These are phyloP conservation scores for Micractinium conductrix DNA, from an alignment of 139 green algal genomes.

Conservation along the genomic window DNA sequence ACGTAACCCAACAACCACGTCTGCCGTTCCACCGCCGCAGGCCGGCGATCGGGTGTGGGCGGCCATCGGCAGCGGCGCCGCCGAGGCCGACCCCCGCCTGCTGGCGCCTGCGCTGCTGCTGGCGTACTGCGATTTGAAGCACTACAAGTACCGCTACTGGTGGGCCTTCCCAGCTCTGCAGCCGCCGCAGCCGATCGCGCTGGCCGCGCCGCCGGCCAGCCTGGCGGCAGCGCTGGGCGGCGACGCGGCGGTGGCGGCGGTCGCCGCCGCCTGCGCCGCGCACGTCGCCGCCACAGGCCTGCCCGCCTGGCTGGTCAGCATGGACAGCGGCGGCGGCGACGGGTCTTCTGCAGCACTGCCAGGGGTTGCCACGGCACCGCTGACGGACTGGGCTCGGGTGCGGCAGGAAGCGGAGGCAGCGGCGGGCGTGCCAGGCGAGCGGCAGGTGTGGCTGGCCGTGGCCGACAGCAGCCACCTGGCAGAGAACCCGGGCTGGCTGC, in stretches of 20 bases:
- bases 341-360: neutral
- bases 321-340: neutral
- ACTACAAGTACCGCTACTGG: constrained; percentile 88
- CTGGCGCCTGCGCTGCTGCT: constrained; percentile 75
- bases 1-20: no score
- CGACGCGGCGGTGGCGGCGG: neutral
- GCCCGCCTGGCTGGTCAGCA: constrained; percentile 5
- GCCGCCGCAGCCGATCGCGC: constrained; percentile 61
- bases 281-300: neutral
- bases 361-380: neutral
- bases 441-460: constrained; percentile 62
- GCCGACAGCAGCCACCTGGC: constrained; percentile 71
- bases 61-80: constrained; percentile 66
- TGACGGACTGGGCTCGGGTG: constrained; percentile 6
- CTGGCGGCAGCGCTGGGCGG: constrained; percentile 15
- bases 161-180: constrained; percentile 86
- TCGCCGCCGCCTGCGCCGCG: neutral
- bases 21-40: constrained; percentile 31
- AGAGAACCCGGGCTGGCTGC: constrained; percentile 78
- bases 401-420: neutral
- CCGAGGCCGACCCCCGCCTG: constrained; percentile 41
- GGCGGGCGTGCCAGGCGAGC: neutral
- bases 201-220: neutral
- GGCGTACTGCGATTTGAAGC: constrained; percentile 91
- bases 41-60: constrained; percentile 62